These are phyloP conservation scores for Penicillium paxilli DNA, from an alignment of 495 filamentous ascomycete species.

Conservation along the genomic window DNA sequence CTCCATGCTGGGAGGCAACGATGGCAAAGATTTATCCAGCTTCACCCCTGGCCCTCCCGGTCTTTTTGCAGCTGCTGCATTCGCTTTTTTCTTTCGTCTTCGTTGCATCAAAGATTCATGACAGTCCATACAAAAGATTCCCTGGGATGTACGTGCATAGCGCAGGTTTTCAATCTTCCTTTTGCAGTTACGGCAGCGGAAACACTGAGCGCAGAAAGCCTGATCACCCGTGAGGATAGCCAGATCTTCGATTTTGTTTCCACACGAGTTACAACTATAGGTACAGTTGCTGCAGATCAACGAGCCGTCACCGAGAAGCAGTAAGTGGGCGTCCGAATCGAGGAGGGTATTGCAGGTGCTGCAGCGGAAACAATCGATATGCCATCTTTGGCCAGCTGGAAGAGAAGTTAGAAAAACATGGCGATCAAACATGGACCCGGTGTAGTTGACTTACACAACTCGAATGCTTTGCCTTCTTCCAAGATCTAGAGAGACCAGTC, in stretches of 20 bases:
- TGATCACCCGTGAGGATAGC: conserved; percentile 98
- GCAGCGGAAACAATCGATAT: conserved; percentile 99
- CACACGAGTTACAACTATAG: conserved; percentile 96
- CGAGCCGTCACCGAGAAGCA: conserved; percentile 95
- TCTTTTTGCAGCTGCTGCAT: conserved; percentile 50
- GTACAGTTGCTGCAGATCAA: conserved; percentile 99
- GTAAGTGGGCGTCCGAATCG: conserved; percentile 96
- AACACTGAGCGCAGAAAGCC: conserved; percentile 97
- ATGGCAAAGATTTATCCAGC: conserved; percentile 91
- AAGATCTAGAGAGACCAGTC: conserved; percentile 63
- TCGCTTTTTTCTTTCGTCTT: conserved; percentile 80
- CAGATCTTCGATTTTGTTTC: conserved; percentile 97
- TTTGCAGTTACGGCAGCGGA: conserved; percentile 97
- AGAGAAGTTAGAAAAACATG: conserved; percentile 17
- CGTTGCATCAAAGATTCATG: conserved; percentile 98
- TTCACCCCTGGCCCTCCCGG: conserved; percentile 60
- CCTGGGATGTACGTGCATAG: conserved; percentile 96
- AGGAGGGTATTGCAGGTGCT: conserved; percentile 93
- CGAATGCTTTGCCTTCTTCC: conserved; percentile 98
- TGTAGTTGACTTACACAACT: conserved; percentile 71
- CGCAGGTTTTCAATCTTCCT: conserved; percentile 97
- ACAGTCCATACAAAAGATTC: conserved; percentile 99
- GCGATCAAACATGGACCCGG: too few relatives aligned
- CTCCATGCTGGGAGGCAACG: conserved; percentile 76
- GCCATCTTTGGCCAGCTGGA: conserved; percentile 95